These are phyloP conservation scores for Akanthomyces lecanii DNA, from an alignment of 2,329 filamentous ascomycete species.

Conservation along the genomic window DNA sequence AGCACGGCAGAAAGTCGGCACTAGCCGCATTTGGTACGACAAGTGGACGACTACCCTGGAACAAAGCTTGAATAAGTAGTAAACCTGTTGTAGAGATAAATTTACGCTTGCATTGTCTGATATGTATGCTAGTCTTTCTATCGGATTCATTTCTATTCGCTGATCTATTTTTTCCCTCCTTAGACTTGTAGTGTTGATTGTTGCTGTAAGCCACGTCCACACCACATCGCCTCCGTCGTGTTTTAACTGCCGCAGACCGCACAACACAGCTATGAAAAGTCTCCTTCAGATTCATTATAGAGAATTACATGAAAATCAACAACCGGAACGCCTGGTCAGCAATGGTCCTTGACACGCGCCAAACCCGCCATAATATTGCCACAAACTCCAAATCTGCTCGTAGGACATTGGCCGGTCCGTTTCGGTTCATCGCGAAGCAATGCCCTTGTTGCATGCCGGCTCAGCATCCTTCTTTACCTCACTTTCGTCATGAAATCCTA, in stretches of 20 bases:
- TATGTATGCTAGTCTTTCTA: too few relatives aligned
- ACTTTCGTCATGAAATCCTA: constrained; percentile 79
- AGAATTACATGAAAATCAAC: neutral
- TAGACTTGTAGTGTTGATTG: neutral
- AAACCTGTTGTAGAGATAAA: too few relatives aligned
- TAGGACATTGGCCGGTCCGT: neutral
- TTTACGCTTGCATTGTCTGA: too few relatives aligned
- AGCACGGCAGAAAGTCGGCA: constrained; percentile 16
- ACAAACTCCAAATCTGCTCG: neutral
- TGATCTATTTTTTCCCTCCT: neutral
- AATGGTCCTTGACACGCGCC: neutral
- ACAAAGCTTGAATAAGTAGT: neutral
- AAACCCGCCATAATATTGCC: neutral
- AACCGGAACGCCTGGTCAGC: neutral
- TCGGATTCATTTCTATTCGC: neutral
- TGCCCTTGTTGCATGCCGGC: neutral
- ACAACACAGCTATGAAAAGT: neutral
- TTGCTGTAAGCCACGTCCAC: neutral
- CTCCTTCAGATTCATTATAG: neutral
- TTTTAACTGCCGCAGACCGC: neutral
- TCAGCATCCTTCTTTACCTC: constrained; percentile 44
- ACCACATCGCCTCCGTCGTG: neutral
- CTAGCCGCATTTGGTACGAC: constrained; percentile 6
- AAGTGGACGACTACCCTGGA: neutral
- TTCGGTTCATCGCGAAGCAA: neutral